A percentile compares a stretch with the other conserved stretches of the same genome.
These are phyloP conservation scores for Colletotrichum spinosum DNA, from an alignment of 2,329 filamentous ascomycete genomes.

Conservation along the genomic window DNA sequence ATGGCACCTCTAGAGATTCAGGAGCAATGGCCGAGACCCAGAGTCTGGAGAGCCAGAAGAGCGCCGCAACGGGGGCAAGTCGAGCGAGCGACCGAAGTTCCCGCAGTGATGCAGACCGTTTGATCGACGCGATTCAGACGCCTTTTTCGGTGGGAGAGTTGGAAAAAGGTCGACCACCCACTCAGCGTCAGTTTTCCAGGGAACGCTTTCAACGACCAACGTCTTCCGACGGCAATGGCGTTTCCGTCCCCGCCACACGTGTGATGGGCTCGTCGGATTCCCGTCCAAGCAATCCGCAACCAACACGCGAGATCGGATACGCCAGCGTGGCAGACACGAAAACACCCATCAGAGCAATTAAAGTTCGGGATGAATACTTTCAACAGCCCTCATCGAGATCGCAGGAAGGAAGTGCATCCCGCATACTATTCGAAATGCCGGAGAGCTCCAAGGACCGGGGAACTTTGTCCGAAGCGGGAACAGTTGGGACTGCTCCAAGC, in stretches of 20 bases:
- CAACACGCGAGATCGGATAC: constrained; percentile 46
- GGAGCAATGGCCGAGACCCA: constrained; percentile 39
- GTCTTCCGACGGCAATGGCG: neutral
- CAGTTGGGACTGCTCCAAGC: constrained; percentile 22
- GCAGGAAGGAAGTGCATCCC: constrained; percentile 47
- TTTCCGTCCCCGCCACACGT: neutral
- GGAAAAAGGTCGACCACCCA: constrained; percentile 8
- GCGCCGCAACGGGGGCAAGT: constrained; percentile 54
- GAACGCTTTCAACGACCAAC: constrained; percentile 20
- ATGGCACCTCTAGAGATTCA: neutral
- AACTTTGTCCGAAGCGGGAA: constrained; percentile 20
- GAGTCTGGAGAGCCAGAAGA: constrained; percentile 48
- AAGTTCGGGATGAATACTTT: constrained; percentile 59
- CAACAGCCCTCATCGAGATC: constrained; percentile 46
- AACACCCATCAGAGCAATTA: constrained; percentile 60
- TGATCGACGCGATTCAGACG: constrained; percentile 79
- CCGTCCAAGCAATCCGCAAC: constrained; percentile 38
- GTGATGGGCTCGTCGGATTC: neutral
- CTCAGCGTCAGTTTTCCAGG: constrained; percentile 40
- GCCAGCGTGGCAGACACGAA: constrained; percentile 56
- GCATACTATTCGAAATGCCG: constrained; percentile 54
- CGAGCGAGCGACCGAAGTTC: constrained; percentile 59
- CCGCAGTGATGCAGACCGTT: constrained; percentile 73
- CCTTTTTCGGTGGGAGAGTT: constrained; percentile 55
- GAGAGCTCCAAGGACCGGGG: constrained; percentile 15